Percentiles rank a stretch among this genome's conserved stretches.
Evolutionary conservation across 83 land plant genomes (phyloP).

Genomic region (Picea engelmannii): DNA sequence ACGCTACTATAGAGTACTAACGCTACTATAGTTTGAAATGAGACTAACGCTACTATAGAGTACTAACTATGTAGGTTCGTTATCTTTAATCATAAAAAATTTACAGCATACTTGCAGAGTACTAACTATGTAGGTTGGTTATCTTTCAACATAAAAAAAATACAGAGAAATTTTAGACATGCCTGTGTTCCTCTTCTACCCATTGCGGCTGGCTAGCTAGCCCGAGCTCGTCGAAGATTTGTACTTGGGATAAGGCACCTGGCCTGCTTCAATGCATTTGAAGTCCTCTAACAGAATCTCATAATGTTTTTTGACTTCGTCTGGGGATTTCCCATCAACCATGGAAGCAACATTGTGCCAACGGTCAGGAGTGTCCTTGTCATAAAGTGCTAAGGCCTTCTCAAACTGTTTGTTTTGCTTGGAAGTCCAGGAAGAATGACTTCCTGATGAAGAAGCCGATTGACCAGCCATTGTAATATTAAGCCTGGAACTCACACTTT

Average conservation of each 20-base stretch:
- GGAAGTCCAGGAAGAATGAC: not conserved
- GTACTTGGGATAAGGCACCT: not conserved
- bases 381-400: too few relatives aligned
- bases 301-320: not conserved
- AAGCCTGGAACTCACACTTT: too few relatives aligned
- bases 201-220: not conserved
- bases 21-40: too few relatives aligned
- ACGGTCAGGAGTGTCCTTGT: not conserved
- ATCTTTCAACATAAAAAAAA: too few relatives aligned
- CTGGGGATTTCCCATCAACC: not conserved
- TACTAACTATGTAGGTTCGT: too few relatives aligned
- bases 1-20: too few relatives aligned
- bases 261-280: constrained; percentile 1
- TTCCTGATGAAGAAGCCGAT: not conserved
- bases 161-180: not conserved
- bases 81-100: too few relatives aligned
- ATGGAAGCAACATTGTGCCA: not conserved
- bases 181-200: not conserved
- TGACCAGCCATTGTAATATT: not conserved
- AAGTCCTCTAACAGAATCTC: not conserved
- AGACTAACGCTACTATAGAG: too few relatives aligned
- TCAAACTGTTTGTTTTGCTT: not conserved
- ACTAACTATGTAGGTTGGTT: too few relatives aligned
- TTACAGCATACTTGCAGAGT: too few relatives aligned
- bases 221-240: not conserved